These are phyloP conservation scores for Mallotus repandus DNA, from an alignment of 441 rosid species.

Conservation along the genomic window DNA sequence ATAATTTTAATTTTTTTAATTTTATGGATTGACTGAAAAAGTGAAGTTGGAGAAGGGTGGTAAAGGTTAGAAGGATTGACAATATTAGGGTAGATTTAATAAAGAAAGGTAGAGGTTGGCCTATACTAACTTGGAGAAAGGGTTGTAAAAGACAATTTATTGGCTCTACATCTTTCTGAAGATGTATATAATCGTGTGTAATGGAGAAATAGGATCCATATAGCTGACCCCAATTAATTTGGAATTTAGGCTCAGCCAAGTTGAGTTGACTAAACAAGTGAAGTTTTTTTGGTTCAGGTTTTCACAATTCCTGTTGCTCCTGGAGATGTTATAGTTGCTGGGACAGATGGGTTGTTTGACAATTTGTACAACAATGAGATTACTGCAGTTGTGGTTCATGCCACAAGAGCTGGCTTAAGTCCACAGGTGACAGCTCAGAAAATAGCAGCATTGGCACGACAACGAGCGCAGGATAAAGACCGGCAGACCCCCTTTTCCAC, in stretches of 20 bases:
- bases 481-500: slow-evolving; percentile 84
- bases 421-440: slow-evolving; percentile 80
- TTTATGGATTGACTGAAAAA: background rate
- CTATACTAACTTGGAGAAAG: too few relatives aligned
- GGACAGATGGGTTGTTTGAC: slow-evolving; percentile 92
- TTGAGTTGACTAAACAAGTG: background rate
- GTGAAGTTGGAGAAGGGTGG: too few relatives aligned
- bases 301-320: slow-evolving; percentile 69
- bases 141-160: too few relatives aligned
- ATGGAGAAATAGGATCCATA: too few relatives aligned
- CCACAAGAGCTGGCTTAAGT: slow-evolving; percentile 63
- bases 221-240: too few relatives aligned
- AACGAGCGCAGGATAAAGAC: slow-evolving; percentile 66
- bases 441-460: slow-evolving; percentile 85
- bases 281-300: slow-evolving; percentile 42
- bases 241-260: too few relatives aligned
- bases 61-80: too few relatives aligned
- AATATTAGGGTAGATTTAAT: too few relatives aligned
- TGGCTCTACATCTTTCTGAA: too few relatives aligned
- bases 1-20: background rate
- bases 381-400: slow-evolving; percentile 70
- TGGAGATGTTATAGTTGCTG: slow-evolving; percentile 88
- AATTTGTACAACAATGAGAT: slow-evolving; percentile 84
- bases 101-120: too few relatives aligned
- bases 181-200: too few relatives aligned